A percentile compares a stretch with the other conserved stretches of the same genome.
Evolutionary conservation across 306 rosid genomes (phyloP).

Genomic region (Alnus rubra): DNA sequence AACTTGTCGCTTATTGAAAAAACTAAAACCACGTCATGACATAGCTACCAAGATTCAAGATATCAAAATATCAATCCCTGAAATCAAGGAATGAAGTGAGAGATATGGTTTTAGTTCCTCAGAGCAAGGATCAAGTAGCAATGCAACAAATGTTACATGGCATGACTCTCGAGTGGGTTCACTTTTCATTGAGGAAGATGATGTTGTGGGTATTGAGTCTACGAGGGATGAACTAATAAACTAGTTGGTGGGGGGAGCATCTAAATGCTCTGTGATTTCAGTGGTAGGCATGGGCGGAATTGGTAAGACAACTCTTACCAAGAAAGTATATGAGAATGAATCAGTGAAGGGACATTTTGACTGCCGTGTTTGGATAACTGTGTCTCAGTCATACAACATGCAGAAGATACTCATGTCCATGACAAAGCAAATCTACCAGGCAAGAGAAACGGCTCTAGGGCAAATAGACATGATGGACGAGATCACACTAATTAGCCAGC

Average conservation of each 20-base stretch:
- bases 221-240: background rate
- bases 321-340: background rate
- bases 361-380: background rate
- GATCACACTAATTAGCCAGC: background rate
- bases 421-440: background rate
- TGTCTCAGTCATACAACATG: constrained; percentile 7
- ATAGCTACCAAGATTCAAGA: constrained; percentile 6
- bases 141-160: background rate
- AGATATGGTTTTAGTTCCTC: constrained; percentile 3
- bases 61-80: background rate
- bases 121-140: background rate
- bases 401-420: background rate
- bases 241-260: background rate
- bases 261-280: background rate
- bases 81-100: constrained; percentile 4
- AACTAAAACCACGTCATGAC: background rate
- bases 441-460: background rate
- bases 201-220: background rate
- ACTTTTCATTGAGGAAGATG: constrained; percentile 1
- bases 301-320: constrained; percentile 4
- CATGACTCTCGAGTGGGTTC: constrained; percentile 4
- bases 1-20: background rate
- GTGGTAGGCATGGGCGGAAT: background rate
- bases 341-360: constrained; percentile 5
- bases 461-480: background rate